These are phyloP conservation scores for Cardamine resedifolia DNA, from an alignment of 345 rosid genomes.

Conservation along the genomic window DNA sequence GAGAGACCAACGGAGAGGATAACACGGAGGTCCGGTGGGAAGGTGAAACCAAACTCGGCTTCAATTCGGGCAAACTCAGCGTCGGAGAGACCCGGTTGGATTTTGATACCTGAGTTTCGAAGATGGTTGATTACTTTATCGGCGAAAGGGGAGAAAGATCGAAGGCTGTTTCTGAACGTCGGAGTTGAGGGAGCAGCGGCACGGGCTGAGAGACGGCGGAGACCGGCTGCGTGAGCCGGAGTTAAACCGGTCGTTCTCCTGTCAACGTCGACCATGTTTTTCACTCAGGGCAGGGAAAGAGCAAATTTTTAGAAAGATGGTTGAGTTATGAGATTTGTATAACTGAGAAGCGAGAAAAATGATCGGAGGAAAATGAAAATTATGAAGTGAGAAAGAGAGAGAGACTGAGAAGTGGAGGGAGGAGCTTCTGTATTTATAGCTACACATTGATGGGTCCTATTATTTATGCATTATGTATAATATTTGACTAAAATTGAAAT, in stretches of 20 bases:
- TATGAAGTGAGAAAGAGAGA: background rate
- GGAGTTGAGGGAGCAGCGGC: conserved; percentile 65
- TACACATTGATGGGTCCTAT: background rate
- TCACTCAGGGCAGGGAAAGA: background rate
- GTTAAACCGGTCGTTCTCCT: conserved; percentile 69
- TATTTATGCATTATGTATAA: background rate
- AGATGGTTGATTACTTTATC: conserved; percentile 61
- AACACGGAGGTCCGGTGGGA: conserved; percentile 84
- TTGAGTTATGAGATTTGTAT: background rate
- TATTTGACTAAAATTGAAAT: background rate
- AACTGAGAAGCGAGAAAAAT: background rate
- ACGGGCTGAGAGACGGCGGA: conserved; percentile 86
- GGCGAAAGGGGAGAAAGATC: conserved; percentile 58
- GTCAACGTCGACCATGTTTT: conserved; percentile 83
- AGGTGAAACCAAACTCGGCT: conserved; percentile 76
- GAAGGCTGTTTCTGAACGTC: conserved; percentile 54
- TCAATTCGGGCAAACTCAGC: conserved; percentile 73
- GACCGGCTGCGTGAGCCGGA: conserved; percentile 78
- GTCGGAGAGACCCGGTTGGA: conserved; percentile 70
- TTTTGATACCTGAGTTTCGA: conserved; percentile 56
- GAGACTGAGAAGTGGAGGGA: background rate
- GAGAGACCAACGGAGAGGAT: conserved; percentile 72
- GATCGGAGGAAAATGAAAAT: background rate
- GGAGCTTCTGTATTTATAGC: background rate
- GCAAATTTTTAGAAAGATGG: background rate